Base-by-base conservation (phyloP, 495 filamentous ascomycete species). In the Lophiotrema nucula region DNA sequence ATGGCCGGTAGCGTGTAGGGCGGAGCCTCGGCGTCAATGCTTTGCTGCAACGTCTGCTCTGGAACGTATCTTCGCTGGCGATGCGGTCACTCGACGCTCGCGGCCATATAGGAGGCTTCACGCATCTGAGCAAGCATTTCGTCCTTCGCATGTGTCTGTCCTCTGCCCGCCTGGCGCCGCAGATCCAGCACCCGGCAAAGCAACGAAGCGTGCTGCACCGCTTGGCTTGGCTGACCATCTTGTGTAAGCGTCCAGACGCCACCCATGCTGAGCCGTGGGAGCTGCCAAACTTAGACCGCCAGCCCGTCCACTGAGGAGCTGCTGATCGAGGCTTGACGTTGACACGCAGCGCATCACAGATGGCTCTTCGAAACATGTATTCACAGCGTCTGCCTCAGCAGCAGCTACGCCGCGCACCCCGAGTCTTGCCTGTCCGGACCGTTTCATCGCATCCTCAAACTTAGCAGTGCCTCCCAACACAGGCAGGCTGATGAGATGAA, bases 211-310 rank as follows among this genome's bases (percentile, higher is more conserved):
- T 35, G 31, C 31, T n/a, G n/a, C n/a, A n/a, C n/a, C n/a, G n/a
- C n/a, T 10, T 21, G 8, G 39, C 39, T 43, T 43, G 39, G 39
- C 39, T 18, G 39, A n/a, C n/a, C 19, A 43, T 21, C 6, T 18
- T 12, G 39, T 43, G 19, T 45, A 55, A 45, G n/a, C 22, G 11
- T 10, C 16, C 10, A 39, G 15, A 21, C 15, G 38, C 38, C 39
- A 26, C 26, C 37, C 49, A 53, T 26, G 49, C n/a, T n/a, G n/a
- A n/a, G 10, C 10, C 18, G 39, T 21, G 6, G 10, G 11, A 8
- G 39, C 50, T 16, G 2, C 52, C 37, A 55, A 55, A 55, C 52
- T 26, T 55, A 55, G 52, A n/a, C n/a, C n/a, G n/a, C n/a, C n/a
- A n/a, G n/a, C n/a, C n/a, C n/a, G n/a, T n/a, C n/a, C n/a, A n/a